phyloP scores from a whole-genome alignment of 2,329 filamentous ascomycete species.

The Albophoma yamanashiensis region DNA sequence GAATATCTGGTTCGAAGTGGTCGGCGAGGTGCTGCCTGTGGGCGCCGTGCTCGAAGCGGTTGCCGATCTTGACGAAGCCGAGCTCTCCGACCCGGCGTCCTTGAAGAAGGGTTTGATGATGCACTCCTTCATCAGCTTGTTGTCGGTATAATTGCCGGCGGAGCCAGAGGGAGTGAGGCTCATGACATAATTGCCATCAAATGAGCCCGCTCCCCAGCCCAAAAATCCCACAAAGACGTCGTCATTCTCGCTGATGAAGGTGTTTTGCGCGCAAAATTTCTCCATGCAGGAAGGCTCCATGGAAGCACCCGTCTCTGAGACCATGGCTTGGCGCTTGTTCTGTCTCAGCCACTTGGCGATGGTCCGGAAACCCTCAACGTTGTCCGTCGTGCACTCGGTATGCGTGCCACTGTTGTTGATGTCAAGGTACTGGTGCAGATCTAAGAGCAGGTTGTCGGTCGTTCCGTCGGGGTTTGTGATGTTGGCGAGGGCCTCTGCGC shows the following conservation, averaged over 20 bases:
- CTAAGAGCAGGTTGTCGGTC: conserved; percentile 45
- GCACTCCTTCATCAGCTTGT: conserved; percentile 30
- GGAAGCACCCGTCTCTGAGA: conserved; percentile 43
- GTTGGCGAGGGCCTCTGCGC: conserved; percentile 36
- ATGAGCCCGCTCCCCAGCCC: conserved; percentile 35
- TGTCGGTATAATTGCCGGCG: conserved; percentile 20
- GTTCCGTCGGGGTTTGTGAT: conserved; percentile 49
- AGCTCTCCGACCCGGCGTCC: neutral
- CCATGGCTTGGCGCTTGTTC: conserved; percentile 35
- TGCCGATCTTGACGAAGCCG: neutral
- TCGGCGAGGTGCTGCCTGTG: neutral
- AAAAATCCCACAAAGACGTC: conserved; percentile 37
- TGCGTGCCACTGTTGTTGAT: conserved; percentile 43
- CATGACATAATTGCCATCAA: conserved; percentile 32
- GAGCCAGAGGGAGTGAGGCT: conserved; percentile 26
- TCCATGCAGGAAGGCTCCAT: conserved; percentile 29
- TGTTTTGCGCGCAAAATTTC: conserved; percentile 34
- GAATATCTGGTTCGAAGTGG: neutral
- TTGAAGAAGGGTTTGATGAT: conserved; percentile 23
- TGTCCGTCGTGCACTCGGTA: conserved; percentile 40
- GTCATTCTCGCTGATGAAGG: conserved; percentile 32
- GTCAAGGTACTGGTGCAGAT: conserved; percentile 53
- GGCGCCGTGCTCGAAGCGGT: neutral
- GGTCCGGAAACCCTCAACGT: conserved; percentile 34
- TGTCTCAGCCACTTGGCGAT: conserved; percentile 35